A percentile compares a stretch with the other conserved stretches of the same genome.
phyloP scores from a whole-genome alignment of 306 rosid genomes.

The Castanea crenata region DNA sequence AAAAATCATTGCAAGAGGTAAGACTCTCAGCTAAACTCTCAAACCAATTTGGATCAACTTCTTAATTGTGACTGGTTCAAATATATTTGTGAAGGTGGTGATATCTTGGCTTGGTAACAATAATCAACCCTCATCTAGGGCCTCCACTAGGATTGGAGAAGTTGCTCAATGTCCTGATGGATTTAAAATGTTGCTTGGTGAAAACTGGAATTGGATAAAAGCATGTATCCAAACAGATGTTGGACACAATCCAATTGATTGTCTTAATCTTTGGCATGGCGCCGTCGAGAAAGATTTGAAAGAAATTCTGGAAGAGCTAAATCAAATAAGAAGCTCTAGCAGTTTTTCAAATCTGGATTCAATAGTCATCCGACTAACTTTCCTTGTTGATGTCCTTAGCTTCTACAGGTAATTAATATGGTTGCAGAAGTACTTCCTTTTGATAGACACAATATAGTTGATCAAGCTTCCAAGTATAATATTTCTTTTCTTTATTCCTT shows the following conservation, averaged over 20 bases:
- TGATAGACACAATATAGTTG: not conserved
- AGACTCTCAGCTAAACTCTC: slow-evolving; percentile 21
- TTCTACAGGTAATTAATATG: slow-evolving; percentile 57
- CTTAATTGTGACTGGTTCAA: slow-evolving; percentile 28
- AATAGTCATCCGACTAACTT: slow-evolving; percentile 59
- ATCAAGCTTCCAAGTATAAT: slow-evolving; percentile 13
- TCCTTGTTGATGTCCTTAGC: slow-evolving; percentile 66
- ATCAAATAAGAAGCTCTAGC: slow-evolving; percentile 44
- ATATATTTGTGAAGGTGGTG: slow-evolving; percentile 61
- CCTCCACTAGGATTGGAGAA: slow-evolving; percentile 25
- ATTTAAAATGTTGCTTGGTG: slow-evolving; percentile 32
- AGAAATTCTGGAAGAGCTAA: slow-evolving; percentile 53
- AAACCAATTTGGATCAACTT: slow-evolving; percentile 6
- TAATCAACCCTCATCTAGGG: slow-evolving; percentile 19
- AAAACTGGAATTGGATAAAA: slow-evolving; percentile 29
- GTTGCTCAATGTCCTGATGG: slow-evolving; percentile 38
- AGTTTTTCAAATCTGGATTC: slow-evolving; percentile 56
- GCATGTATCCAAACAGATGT: slow-evolving; percentile 33
- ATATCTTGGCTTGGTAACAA: slow-evolving; percentile 61
- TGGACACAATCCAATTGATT: slow-evolving; percentile 54
- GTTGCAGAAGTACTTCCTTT: slow-evolving; percentile 9
- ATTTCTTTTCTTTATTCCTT: slow-evolving; percentile 22
- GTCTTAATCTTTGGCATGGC: slow-evolving; percentile 77
- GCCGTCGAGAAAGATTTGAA: slow-evolving; percentile 66
- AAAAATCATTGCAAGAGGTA: slow-evolving; percentile 79